Conservation (phyloP, 129 eudicot species). For the Flaveria brownii region DNA sequence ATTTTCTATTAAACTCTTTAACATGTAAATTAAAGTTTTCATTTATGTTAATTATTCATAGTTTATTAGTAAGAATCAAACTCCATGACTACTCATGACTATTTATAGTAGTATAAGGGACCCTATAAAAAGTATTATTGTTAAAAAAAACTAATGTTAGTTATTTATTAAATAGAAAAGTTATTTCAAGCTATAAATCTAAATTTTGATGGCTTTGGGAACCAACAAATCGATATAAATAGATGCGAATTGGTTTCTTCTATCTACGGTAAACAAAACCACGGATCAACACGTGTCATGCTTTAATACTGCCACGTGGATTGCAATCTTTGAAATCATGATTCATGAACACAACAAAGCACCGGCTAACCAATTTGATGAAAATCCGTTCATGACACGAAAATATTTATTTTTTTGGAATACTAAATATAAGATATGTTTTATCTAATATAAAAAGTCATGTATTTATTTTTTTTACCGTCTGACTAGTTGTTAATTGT, state of each 20-base stretch:
- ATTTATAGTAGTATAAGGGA: no score
- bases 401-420: neutral
- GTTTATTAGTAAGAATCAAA: no score
- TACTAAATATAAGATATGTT: no score
- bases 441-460: neutral
- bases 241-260: conserved; percentile 11
- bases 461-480: no score
- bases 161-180: no score
- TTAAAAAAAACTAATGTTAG: no score
- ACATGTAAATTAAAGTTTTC: no score
- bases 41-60: no score
- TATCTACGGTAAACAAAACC: neutral
- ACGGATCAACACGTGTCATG: conserved; percentile 4
- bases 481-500: no score
- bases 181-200: neutral
- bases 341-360: neutral
- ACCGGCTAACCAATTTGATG: neutral
- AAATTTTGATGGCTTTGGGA: conserved; percentile 21
- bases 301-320: conserved; percentile 12
- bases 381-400: neutral
- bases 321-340: neutral
- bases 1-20: no score
- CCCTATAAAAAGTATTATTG: no score
- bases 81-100: no score
- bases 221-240: conserved; percentile 34